These are phyloP conservation scores for Chlamydomonas asymmetrica DNA, from an alignment of 139 green algal genomes.

Conservation along the genomic window DNA sequence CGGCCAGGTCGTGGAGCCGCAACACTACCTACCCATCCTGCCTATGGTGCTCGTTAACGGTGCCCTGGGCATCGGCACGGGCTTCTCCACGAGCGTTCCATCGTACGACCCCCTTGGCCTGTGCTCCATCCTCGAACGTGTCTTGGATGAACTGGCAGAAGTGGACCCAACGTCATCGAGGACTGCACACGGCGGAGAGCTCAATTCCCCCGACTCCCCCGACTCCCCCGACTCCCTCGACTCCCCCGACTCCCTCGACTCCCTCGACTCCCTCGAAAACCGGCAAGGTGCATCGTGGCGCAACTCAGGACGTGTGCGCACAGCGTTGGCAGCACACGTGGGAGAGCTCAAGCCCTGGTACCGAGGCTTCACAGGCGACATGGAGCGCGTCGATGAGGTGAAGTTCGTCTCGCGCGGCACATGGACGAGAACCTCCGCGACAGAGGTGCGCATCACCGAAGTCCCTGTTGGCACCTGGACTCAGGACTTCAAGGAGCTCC, in stretches of 20 bases:
- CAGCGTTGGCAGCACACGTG: background rate
- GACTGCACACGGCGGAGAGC: no score
- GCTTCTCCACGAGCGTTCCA: slow-evolving; percentile 15
- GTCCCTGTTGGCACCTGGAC: slow-evolving; percentile 20
- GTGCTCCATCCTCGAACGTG: no score
- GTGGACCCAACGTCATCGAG: no score
- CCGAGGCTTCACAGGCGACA: background rate
- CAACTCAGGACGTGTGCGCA: background rate
- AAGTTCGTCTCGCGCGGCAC: background rate
- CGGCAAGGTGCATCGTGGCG: background rate
- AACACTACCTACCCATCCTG: slow-evolving; percentile 14
- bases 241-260: no score
- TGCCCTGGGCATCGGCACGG: slow-evolving; percentile 20
- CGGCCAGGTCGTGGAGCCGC: slow-evolving; percentile 7
- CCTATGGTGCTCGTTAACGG: slow-evolving; percentile 31
- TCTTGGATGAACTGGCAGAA: no score
- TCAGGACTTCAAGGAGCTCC: slow-evolving; percentile 13
- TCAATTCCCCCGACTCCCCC: no score
- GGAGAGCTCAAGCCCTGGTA: background rate
- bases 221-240: no score
- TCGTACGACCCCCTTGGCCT: slow-evolving; percentile 14
- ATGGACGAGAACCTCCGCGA: background rate
- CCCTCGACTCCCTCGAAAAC: no score
- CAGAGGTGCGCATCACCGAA: slow-evolving; percentile 6
- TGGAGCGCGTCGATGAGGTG: background rate